Conservation (phyloP, 345 rosid species). For the Eucalyptus tenuipes region DNA sequence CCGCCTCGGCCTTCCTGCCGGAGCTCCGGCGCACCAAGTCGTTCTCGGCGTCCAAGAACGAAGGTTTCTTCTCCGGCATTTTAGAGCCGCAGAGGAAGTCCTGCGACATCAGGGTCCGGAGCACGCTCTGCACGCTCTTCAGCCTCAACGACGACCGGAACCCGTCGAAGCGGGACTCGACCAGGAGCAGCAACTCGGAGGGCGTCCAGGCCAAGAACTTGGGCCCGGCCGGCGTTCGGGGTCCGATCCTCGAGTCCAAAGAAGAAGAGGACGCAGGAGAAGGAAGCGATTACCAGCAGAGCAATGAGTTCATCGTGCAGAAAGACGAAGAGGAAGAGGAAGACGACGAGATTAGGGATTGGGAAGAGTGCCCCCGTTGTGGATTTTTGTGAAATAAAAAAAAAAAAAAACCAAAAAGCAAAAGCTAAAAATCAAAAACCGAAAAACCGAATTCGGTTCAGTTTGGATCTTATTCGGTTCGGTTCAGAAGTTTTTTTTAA, state of each 20-base stretch:
- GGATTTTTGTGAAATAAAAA: too few species aligned
- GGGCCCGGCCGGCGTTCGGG: conserved; percentile 10
- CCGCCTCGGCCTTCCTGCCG: conserved; percentile 28
- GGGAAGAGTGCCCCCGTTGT: too few species aligned
- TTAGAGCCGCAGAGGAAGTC: conserved; percentile 97
- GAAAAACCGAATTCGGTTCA: too few species aligned
- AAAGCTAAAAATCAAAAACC: too few species aligned
- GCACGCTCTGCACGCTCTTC: conserved; percentile 71
- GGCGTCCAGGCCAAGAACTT: conserved; percentile 27
- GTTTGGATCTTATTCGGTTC: too few species aligned
- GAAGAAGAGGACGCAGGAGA: conserved; percentile 29
- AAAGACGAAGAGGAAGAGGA: neutral
- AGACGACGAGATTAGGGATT: conserved; percentile 17
- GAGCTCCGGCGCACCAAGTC: conserved; percentile 95
- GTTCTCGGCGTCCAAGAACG: conserved; percentile 89
- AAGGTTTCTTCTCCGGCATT: conserved; percentile 61
- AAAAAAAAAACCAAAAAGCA: too few species aligned
- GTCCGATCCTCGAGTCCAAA: conserved; percentile 42
- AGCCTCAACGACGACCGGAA: conserved; percentile 50
- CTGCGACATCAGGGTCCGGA: conserved; percentile 87
- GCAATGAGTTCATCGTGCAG: neutral
- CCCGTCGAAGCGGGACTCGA: neutral
- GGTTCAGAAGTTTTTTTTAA: too few species aligned
- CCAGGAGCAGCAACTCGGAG: conserved; percentile 8
- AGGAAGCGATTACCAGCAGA: neutral